Evolutionary conservation across 306 rosid species (phyloP), one percentile per base, ranked within the genome.

Genomic region (Vachellia collinsii): DNA sequence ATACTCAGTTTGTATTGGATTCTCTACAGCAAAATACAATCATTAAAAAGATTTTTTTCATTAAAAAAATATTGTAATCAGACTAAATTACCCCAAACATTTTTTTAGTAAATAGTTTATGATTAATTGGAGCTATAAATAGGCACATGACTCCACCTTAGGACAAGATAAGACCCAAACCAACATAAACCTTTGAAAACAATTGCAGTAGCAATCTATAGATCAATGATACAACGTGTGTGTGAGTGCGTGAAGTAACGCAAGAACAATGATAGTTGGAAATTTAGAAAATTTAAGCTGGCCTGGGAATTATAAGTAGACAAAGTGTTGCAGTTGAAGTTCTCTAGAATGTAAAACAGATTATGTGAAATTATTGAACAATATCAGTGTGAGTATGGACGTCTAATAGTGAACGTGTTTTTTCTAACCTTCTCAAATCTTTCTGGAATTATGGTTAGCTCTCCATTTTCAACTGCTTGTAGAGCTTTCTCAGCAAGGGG

Each of bases 401-500:
- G 17, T 25, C 73, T 29, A 19, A 59, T 11, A 23, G 67, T 8
- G 69, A 73, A 67, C 53, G 34, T 8, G 53, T 42, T 3, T 70
- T 22, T 50, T 76, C 85, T 47, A 74, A 94, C 97, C 97, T 92
- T 94, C 77, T 94, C 94, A 89, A 94, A 94, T 87, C 98, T 91
- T 81, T 94, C 98, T 0, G 98, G 98, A 65, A 94, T 81, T 79
- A 94, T 91, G 76, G 88, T 94, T 77, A 94, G 66, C 44, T 92
- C 97, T 88, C 97, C 92, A 44, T 86, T 88, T 85, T 91, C 91
- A 80, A 92, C 94, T 36, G 92, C 97, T 82, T 84, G 87, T 80
- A 92, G 94, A 50, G 97, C 97, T 84, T 89, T 94, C 80, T 90
- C 92, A 29, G 98, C 98, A 81, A 94, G 89, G 71, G 97, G 93